Conservation (phyloP, 2,329 filamentous ascomycete genomes). For the Alternaria conjuncta region DNA sequence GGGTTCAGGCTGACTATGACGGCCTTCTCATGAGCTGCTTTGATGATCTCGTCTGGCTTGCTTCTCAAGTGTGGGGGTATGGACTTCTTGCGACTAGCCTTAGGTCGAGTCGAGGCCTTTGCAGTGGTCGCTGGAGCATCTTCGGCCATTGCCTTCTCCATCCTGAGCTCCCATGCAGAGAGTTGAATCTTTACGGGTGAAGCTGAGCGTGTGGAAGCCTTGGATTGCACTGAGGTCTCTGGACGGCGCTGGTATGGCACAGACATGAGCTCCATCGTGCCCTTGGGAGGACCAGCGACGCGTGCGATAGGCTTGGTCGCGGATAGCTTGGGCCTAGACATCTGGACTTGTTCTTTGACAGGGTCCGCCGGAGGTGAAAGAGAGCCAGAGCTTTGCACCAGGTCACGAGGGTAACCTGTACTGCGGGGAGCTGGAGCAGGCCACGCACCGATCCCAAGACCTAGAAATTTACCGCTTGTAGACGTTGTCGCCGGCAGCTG, state of each 20-base stretch:
- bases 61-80: slow-evolving; percentile 5
- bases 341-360: not conserved
- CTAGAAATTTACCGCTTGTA: not conserved
- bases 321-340: not conserved
- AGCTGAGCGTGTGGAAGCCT: not conserved
- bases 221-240: not conserved
- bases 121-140: no score
- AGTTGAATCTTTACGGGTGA: not conserved
- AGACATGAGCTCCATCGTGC: not conserved
- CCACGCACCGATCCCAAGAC: not conserved
- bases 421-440: not conserved
- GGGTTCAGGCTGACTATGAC: no score
- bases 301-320: not conserved
- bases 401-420: not conserved
- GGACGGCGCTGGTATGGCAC: not conserved
- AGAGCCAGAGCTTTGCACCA: not conserved
- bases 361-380: not conserved
- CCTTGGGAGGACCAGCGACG: not conserved
- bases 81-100: not conserved
- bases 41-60: not conserved
- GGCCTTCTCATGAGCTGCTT: no score
- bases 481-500: no score
- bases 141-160: no score
- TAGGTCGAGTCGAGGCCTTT: not conserved
- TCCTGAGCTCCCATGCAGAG: no score